Conservation (phyloP, 192 early-diverging fungal genomes). For the Coemansia sp. region DNA sequence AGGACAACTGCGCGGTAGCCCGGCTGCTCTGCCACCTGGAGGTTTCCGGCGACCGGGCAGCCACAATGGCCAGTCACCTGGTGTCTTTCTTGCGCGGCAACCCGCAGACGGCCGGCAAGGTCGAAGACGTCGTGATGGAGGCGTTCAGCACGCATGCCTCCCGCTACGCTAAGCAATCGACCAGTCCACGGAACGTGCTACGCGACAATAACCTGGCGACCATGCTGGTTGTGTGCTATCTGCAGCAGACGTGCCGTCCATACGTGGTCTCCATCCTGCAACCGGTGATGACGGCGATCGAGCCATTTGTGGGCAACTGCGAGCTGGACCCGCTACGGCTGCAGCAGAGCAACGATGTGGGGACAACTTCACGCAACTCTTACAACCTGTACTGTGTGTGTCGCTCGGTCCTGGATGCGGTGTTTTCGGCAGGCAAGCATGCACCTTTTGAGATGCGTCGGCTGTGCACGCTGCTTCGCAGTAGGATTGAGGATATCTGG, state of each 20-base stretch:
- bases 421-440: slow-evolving; percentile 47
- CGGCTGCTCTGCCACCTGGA: slow-evolving; percentile 34
- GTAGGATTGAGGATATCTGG: slow-evolving; percentile 43
- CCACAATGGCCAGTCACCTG: slow-evolving; percentile 49
- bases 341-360: slow-evolving; percentile 14
- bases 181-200: slow-evolving; percentile 35
- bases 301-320: slow-evolving; percentile 46
- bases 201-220: slow-evolving; percentile 52
- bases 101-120: slow-evolving; percentile 34
- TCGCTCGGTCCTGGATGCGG: slow-evolving; percentile 46
- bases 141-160: slow-evolving; percentile 41
- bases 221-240: slow-evolving; percentile 51
- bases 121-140: slow-evolving; percentile 43
- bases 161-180: slow-evolving; percentile 24
- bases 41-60: slow-evolving; percentile 45
- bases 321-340: slow-evolving; percentile 52
- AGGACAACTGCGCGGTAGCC: slow-evolving; percentile 40
- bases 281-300: slow-evolving; percentile 45
- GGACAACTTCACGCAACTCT: slow-evolving; percentile 31
- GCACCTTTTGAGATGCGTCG: slow-evolving; percentile 44
- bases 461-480: slow-evolving; percentile 48
- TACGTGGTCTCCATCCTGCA: slow-evolving; percentile 51
- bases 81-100: slow-evolving; percentile 51
- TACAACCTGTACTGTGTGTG: slow-evolving; percentile 53
- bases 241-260: slow-evolving; percentile 46